Evolutionary conservation across 2,329 filamentous ascomycete genomes (phyloP), one percentile per base, ranked within the genome.

Genomic region (Microsporum ferrugineum): DNA sequence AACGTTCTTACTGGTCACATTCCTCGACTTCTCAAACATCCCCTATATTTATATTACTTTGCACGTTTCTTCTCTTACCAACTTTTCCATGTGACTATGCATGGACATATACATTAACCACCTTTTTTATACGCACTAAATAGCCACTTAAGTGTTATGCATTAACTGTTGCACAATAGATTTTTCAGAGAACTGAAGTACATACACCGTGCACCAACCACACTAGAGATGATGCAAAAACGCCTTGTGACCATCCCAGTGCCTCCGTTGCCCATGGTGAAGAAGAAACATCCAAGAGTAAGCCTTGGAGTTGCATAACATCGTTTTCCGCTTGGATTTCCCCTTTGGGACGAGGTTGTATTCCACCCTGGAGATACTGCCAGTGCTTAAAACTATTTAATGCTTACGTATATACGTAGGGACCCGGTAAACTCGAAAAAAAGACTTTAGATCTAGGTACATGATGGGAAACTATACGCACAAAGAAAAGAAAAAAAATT

Each of bases 341-440:
- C 49, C 5, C 31, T 55, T 36, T 55, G 12, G 33, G 51, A 55
- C 12, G 17, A 23, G 12, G 14, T 17, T 29, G 5, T 10, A 6
- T 34, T 31, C 14, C n/a, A 51, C 27, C 23, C 23, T 36, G 51
- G 33, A 36, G 29, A 34, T 55, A n/a, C 5, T 27, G 45, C 14
- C 45, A 33, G 23, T 55, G 51, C 51, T 55, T 55, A 23, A 55
- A 36, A 55, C 51, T 55, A 55, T 55, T 34, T 33, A 27, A 47
- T 47, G n/a, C 33, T 55, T 36, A 17, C 31, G 29, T 31, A 55
- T 55, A 31, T 55, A 31, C 31, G 51, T 51, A 55, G 51, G 14
- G 3, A n/a, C 33, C 31, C 51, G 5, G 14, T 36, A 12, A 34
- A 31, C 49, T 27, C 4, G 10, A 36, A 23, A 47, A 53, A 55